phyloP scores from a whole-genome alignment of 768 basidiomycete genomes.

The Clitopilus passeckerianus region DNA sequence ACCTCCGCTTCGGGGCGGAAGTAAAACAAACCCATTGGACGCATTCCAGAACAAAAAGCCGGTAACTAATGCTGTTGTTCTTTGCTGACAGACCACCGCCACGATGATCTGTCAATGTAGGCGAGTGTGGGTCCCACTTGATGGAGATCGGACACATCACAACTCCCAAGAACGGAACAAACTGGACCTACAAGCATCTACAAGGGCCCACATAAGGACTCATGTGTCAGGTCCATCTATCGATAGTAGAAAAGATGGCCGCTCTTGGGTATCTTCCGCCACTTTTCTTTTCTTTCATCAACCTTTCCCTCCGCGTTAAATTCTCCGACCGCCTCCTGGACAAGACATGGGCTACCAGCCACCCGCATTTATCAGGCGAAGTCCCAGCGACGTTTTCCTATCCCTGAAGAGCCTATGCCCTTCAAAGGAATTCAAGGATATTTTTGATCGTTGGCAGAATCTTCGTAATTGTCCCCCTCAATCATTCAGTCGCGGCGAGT shows the following conservation, averaged over 20 bases:
- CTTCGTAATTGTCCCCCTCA: too few relatives aligned
- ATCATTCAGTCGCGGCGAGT: not conserved
- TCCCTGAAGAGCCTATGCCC: too few relatives aligned
- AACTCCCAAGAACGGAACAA: not conserved
- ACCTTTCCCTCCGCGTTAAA: not conserved
- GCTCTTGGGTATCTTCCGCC: not conserved
- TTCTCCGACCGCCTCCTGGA: not conserved
- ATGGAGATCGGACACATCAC: not conserved
- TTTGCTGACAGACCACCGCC: not conserved
- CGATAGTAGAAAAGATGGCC: not conserved
- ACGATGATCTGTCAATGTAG: not conserved
- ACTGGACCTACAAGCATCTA: not conserved
- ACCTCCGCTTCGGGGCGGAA: not conserved
- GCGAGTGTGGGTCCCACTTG: not conserved
- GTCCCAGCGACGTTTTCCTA: not conserved
- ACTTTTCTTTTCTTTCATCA: not conserved
- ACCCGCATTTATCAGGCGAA: not conserved
- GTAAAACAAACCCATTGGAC: not conserved
- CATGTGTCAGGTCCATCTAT: not conserved
- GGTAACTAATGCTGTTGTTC: not conserved
- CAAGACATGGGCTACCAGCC: not conserved
- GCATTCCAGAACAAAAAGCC: not conserved
- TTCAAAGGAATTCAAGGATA: too few relatives aligned
- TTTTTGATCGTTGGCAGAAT: too few relatives aligned
- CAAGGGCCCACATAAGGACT: not conserved